A percentile compares a stretch with the other conserved stretches of the same genome.
phyloP scores from a whole-genome alignment of 768 basidiomycete genomes.

The Pleurotus eryngii region DNA sequence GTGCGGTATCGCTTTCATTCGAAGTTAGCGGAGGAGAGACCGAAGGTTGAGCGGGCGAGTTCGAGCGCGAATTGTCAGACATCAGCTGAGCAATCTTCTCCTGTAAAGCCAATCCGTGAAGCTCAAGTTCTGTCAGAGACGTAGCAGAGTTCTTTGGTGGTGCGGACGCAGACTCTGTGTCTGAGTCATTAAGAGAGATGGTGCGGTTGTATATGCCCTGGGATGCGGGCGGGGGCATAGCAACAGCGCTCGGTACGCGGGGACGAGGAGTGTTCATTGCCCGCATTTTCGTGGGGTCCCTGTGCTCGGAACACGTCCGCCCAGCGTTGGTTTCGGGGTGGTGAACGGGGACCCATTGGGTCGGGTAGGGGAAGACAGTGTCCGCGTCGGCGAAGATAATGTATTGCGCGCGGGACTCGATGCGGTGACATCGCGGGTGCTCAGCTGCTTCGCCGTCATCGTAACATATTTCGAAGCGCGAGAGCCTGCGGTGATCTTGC shows the following conservation, averaged over 20 bases:
- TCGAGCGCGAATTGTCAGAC: constrained; percentile 21
- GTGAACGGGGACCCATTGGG: constrained; percentile 59
- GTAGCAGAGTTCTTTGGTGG: background rate
- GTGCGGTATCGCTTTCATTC: background rate
- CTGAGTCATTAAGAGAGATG: constrained; percentile 32
- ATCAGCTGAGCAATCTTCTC: constrained; percentile 47
- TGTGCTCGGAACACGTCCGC: constrained; percentile 30
- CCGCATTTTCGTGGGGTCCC: constrained; percentile 29
- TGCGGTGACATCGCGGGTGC: constrained; percentile 34
- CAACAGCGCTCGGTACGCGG: constrained; percentile 66
- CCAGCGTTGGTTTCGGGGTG: constrained; percentile 58
- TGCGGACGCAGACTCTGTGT: background rate
- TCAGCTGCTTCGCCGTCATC: constrained; percentile 82
- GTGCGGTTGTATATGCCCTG: constrained; percentile 42
- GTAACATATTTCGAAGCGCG: constrained; percentile 81
- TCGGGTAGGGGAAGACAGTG: constrained; percentile 40
- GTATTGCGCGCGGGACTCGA: constrained; percentile 28
- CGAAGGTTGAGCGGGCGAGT: constrained; percentile 9
- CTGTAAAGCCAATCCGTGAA: constrained; percentile 39
- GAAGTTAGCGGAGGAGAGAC: constrained; percentile 14
- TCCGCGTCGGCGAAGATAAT: constrained; percentile 27
- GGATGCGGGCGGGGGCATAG: constrained; percentile 80
- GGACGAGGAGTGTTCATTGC: constrained; percentile 58
- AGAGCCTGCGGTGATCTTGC: constrained; percentile 74
- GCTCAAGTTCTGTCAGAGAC: constrained; percentile 31